Evolutionary conservation across 805 yeast genomes (phyloP), one percentile per base, ranked within the genome.

Genomic region (Candida vaughaniae): DNA sequence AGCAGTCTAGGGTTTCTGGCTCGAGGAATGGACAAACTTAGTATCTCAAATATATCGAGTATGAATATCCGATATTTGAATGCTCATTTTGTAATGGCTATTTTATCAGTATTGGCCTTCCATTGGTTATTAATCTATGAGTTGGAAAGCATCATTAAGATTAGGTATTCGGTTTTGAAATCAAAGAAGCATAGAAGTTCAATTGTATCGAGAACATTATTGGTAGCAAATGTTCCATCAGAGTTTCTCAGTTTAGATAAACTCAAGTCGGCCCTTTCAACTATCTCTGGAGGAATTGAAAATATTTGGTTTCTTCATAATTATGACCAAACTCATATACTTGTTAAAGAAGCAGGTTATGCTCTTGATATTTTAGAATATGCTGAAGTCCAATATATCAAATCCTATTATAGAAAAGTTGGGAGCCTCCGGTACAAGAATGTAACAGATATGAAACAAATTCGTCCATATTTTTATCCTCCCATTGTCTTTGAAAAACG

Each of bases 21-120:
- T 2, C 29, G 49, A 0, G 87, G 89, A 0, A 60, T 89, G 32
- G 95, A 88, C 49, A 65, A 60, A 33, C 64, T 86, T 6, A 84
- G 95, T 14, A 74, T 85, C 55, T 78, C 93, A 3, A 83, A 85
- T 49, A 71, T 87, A 3, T 73, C 87, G 0, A 66, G 72, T 4
- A 47, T 66, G 2, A 74, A 76, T 30, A 71, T 78, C 0, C 51
- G 57, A 3, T 56, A 76, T 16, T 66, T 82, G 41, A 65, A 78
- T 41, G 75, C 78, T 16, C 96, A 88, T 57, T 73, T 88, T 35
- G 53, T 78, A 0, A 62, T 83, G 58, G 69, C 85, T 2, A 38
- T 82, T 0, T 46, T 78, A 2, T 74, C 80, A 1, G 68, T 86
- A 2, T 47, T 65, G 0, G 65, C 76, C 60, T 77, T 84, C 41